Percentiles rank a stretch among this genome's conserved stretches.
Evolutionary conservation across 1,139 yeast species (phyloP).

Genomic region (Pichia sp.): DNA sequence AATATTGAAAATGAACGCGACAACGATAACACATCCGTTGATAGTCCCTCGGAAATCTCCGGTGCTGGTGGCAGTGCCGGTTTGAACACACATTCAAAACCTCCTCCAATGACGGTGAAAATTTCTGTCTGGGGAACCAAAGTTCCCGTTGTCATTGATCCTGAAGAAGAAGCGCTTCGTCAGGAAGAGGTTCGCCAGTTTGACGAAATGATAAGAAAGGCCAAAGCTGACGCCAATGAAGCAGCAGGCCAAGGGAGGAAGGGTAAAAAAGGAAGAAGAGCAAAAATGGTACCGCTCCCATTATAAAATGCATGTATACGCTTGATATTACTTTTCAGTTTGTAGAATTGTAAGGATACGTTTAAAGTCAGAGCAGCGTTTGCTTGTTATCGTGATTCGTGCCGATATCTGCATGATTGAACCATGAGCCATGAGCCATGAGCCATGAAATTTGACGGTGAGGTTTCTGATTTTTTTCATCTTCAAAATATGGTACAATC

Average conservation of each 20-base stretch:
- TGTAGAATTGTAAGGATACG: too few relatives aligned
- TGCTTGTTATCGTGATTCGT: too few relatives aligned
- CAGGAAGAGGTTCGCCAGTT: slow-evolving; percentile 30
- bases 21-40: not conserved
- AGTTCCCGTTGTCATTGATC: slow-evolving; percentile 33
- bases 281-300: slow-evolving; percentile 10
- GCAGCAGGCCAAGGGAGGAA: slow-evolving; percentile 32
- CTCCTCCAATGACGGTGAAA: slow-evolving; percentile 4
- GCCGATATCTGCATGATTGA: too few relatives aligned
- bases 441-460: too few relatives aligned
- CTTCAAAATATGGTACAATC: too few relatives aligned
- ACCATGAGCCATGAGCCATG: too few relatives aligned
- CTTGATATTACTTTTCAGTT: too few relatives aligned
- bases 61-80: slow-evolving; percentile 9
- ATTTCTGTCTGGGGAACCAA: slow-evolving; percentile 55
- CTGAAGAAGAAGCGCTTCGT: slow-evolving; percentile 27
- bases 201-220: slow-evolving; percentile 44
- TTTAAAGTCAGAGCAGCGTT: too few relatives aligned
- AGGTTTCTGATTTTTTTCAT: too few relatives aligned
- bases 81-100: not conserved
- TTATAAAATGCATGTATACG: too few relatives aligned
- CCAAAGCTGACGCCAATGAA: slow-evolving; percentile 34
- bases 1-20: slow-evolving; percentile 4
- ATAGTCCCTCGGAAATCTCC: too few relatives aligned
- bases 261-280: slow-evolving; percentile 34